Evolutionary conservation across 2,329 filamentous ascomycete species (phyloP), one percentile per base, ranked within the genome.

Genomic region (Trichoderma hamatum): DNA sequence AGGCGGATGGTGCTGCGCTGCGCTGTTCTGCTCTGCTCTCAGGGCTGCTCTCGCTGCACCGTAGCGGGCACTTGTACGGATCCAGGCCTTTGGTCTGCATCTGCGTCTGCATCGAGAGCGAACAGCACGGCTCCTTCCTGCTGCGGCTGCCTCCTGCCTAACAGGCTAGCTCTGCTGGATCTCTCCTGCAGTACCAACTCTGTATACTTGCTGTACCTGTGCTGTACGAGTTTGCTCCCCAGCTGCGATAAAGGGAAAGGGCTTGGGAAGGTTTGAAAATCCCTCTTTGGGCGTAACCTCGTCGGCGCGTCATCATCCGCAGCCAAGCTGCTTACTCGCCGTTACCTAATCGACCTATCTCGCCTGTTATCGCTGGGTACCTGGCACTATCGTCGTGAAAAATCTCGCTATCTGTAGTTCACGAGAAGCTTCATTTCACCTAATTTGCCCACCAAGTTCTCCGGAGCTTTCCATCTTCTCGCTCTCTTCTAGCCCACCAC

Each of bases 371-470:
- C 21, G n/a, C n/a, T 49, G 21, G 46, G 46, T 13, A 49, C 46
- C 46, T 49, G 21, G 46, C 46, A 21, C 46, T 24, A 24, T 49
- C 61, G 13, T 54, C 32, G n/a, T 19, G 24, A 11, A 39, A 19
- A 21, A 10, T 49, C 9, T 49, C 46, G 24, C 61, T 28, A 24
- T 32, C 32, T 39, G 46, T 64, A 10, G 14, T 28, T 64, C 26
- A 32, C 30, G 49, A 39, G 46, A 36, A 13, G 61, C 28, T 52
- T 56, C 36, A 49, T 56, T 56, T 43, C 26, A 43, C 46, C 46
- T 49, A 66, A 56, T 66, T 66, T 56, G 62, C 62, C 62, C 62
- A 34, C 62, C n/a, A 46, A 46, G 5, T 9, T 9, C 24, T 34
- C 51, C 49, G 61, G 46, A 13, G 46, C n/a, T 49, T 49, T 43